These are phyloP conservation scores for Metarhizium album DNA, from an alignment of 2,329 filamentous ascomycete genomes.

Conservation along the genomic window DNA sequence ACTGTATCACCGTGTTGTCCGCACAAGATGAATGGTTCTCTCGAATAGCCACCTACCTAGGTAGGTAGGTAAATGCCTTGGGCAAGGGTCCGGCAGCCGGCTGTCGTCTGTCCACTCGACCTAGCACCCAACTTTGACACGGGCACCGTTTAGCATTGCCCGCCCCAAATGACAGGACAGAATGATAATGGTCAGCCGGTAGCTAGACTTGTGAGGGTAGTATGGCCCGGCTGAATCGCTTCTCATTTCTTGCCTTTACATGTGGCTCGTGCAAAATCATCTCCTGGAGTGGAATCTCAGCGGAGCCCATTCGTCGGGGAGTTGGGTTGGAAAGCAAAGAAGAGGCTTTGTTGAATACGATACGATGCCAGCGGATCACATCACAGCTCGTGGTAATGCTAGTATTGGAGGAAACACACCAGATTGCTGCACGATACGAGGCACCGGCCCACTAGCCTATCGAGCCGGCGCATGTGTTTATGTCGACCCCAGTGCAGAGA, in stretches of 20 bases:
- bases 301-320: not conserved
- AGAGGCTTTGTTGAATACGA: not conserved
- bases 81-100: no score
- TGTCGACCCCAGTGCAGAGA: no score
- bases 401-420: no score
- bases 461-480: no score
- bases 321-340: not conserved
- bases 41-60: no score
- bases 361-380: no score
- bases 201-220: not conserved
- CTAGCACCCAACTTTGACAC: not conserved
- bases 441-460: no score
- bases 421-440: no score
- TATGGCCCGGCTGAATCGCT: not conserved
- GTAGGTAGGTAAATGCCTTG: no score
- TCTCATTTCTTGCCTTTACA: not conserved
- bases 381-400: no score
- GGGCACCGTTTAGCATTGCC: not conserved
- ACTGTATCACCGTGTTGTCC: no score
- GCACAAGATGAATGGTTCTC: no score
- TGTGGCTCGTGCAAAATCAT: not conserved
- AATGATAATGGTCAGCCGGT: not conserved
- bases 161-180: not conserved
- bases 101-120: not conserved
- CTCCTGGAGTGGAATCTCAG: not conserved